These are phyloP conservation scores for Mortierella alpina DNA, from an alignment of 192 early-diverging fungal genomes.

Conservation along the genomic window DNA sequence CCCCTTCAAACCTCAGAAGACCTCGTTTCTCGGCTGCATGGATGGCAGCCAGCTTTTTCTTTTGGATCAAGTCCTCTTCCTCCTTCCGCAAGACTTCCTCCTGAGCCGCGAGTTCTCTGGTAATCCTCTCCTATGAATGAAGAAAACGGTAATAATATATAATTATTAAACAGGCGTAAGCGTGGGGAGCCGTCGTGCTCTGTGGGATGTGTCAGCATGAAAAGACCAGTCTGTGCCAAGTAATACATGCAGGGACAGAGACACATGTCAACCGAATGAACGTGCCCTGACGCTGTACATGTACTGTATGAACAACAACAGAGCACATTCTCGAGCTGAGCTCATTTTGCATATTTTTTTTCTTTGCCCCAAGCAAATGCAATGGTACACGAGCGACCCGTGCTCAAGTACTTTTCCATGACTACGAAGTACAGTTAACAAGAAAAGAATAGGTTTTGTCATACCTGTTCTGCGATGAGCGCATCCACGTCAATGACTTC, in stretches of 20 bases:
- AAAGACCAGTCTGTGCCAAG: no score
- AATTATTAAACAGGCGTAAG: not conserved
- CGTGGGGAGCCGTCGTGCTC: no score
- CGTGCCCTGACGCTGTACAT: no score
- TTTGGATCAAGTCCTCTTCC: conserved; percentile 28
- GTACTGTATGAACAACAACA: no score
- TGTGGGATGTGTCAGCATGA: no score
- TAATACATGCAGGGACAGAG: no score
- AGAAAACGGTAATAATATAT: not conserved
- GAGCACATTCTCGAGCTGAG: no score
- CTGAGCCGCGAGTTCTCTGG: conserved; percentile 35
- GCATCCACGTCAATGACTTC: conserved; percentile 43
- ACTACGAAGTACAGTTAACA: not conserved
- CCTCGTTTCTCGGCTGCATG: conserved; percentile 41
- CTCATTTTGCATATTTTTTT: no score
- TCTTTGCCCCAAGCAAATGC: no score
- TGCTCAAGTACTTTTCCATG: not conserved
- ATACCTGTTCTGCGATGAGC: conserved; percentile 47
- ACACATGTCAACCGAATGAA: no score
- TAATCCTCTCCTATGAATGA: conserved; percentile 37
- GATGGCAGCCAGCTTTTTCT: conserved; percentile 35
- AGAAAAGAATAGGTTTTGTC: not conserved
- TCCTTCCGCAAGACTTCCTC: conserved; percentile 41
- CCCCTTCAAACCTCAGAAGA: conserved; percentile 36
- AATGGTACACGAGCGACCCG: no score